Evolutionary conservation across 768 basidiomycete species (phyloP).

Genomic region (Lentinula sp.): DNA sequence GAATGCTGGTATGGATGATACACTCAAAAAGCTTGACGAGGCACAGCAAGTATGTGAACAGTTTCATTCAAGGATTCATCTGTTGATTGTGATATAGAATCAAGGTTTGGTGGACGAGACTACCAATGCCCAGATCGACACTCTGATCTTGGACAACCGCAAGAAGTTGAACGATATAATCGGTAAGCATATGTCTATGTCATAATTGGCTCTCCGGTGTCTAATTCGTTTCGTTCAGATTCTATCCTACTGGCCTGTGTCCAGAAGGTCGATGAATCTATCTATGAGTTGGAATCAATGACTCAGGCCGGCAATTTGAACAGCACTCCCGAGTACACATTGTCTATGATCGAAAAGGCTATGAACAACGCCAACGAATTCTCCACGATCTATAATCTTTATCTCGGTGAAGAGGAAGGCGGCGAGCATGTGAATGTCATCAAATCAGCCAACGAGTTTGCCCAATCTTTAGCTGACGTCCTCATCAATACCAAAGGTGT

Average conservation of each 20-base stretch:
- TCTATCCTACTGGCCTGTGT: conserved; percentile 96
- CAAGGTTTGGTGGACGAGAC: conserved; percentile 85
- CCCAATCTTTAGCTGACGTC: conserved; percentile 89
- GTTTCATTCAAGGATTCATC: conserved; percentile 11
- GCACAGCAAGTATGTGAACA: conserved; percentile 60
- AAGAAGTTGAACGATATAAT: conserved; percentile 99
- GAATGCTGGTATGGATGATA: conserved; percentile 92
- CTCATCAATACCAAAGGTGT: conserved; percentile 93
- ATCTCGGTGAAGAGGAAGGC: conserved; percentile 78
- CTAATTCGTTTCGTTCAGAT: conserved; percentile 42
- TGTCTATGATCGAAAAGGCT: conserved; percentile 98
- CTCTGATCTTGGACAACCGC: conserved; percentile 90
- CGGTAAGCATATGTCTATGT: conserved; percentile 35
- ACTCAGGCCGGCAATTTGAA: conserved; percentile 91
- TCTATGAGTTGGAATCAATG: conserved; percentile 97
- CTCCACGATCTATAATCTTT: conserved; percentile 89
- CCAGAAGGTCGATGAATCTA: conserved; percentile 93
- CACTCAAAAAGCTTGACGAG: conserved; percentile 82
- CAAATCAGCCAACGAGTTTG: conserved; percentile 94
- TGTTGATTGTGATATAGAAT: conserved; percentile 36
- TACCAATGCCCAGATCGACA: conserved; percentile 96
- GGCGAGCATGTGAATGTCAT: conserved; percentile 98
- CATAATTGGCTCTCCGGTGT: background rate
- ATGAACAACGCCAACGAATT: conserved; percentile 94
- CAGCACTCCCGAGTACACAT: conserved; percentile 96